Evolutionary conservation across 108 stramenopile genomes (phyloP).

Genomic region (Cyclostephanos invisitatus): DNA sequence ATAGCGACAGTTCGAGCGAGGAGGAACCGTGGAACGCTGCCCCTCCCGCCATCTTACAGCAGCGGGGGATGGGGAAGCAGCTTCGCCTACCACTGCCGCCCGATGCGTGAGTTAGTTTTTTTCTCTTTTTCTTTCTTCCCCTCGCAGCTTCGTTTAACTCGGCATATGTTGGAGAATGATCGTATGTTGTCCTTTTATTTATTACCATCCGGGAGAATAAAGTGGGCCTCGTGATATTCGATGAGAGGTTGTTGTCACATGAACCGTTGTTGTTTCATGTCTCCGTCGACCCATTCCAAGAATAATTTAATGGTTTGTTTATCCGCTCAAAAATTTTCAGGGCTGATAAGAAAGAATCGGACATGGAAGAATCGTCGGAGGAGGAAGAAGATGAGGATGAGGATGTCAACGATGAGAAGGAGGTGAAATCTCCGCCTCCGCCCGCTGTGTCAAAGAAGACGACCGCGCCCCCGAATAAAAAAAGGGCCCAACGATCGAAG

Average conservation of each 20-base stretch:
- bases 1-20: slow-evolving; percentile 57
- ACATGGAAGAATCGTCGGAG: slow-evolving; percentile 44
- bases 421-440: slow-evolving; percentile 1
- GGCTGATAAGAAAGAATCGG: slow-evolving; percentile 45
- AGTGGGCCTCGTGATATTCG: no score
- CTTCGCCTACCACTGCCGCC: slow-evolving; percentile 50
- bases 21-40: slow-evolving; percentile 42
- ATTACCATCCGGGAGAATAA: no score
- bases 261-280: neutral
- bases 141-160: neutral
- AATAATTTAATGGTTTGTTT: neutral
- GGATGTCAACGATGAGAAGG: neutral
- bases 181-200: no score
- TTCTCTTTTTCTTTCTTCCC: neutral
- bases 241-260: neutral
- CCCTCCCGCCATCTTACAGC: slow-evolving; percentile 19
- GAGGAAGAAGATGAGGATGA: slow-evolving; percentile 61
- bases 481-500: slow-evolving; percentile 9
- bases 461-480: slow-evolving; percentile 23
- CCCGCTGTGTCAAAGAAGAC: slow-evolving; percentile 43
- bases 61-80: slow-evolving; percentile 56
- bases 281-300: neutral
- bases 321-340: slow-evolving; percentile 29
- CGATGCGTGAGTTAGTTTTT: neutral
- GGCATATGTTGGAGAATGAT: no score